Evolutionary conservation across 345 rosid genomes (phyloP).

Genomic region (Eucalyptus pauciflora): DNA sequence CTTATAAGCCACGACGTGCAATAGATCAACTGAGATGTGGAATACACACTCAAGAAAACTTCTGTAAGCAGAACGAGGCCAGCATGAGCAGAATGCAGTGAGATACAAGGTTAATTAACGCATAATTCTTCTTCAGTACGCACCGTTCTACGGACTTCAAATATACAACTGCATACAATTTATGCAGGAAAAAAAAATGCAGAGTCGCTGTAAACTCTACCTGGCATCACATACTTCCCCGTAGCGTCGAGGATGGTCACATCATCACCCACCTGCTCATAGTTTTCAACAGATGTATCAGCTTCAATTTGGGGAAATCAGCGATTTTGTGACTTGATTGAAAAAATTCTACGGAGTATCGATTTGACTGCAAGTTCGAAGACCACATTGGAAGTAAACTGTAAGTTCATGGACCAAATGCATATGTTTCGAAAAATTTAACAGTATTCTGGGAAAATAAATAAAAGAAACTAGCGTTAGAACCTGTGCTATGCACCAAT

Average conservation of each 20-base stretch:
- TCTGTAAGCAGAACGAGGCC: background rate
- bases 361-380: background rate
- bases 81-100: background rate
- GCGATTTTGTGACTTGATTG: background rate
- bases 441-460: background rate
- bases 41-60: background rate
- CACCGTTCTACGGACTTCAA: background rate
- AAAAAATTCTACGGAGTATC: background rate
- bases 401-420: background rate
- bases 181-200: background rate
- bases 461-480: background rate
- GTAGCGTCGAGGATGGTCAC: conserved; percentile 74
- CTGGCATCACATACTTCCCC: conserved; percentile 94
- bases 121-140: background rate
- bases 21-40: background rate
- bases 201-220: conserved; percentile 6
- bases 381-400: background rate
- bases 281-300: background rate
- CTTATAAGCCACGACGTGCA: background rate
- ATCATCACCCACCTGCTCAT: conserved; percentile 67
- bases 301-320: background rate
- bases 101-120: background rate
- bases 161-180: background rate
- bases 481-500: background rate
- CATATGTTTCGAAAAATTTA: background rate